Conservation (phyloP, 1,284 basidiomycete species). For the Trametes versicolor region DNA sequence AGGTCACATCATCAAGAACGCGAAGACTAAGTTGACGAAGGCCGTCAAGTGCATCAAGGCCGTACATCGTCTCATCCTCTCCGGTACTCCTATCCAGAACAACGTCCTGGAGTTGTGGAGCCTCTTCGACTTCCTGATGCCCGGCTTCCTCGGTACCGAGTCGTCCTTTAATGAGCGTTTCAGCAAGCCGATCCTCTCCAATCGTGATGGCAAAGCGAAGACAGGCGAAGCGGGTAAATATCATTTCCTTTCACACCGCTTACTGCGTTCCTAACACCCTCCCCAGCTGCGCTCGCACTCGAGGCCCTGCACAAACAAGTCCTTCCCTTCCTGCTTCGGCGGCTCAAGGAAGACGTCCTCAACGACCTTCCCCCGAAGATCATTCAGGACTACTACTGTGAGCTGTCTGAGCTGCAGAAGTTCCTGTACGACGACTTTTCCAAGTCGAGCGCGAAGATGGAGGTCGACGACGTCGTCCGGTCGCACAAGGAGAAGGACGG, state of each 20-base stretch:
- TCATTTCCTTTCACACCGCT: background rate
- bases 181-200: slow-evolving; percentile 95
- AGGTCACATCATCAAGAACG: slow-evolving; percentile 99
- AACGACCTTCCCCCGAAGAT: slow-evolving; percentile 98
- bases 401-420: slow-evolving; percentile 94
- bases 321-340: slow-evolving; percentile 95
- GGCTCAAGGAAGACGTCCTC: slow-evolving; percentile 97
- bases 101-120: slow-evolving; percentile 99
- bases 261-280: slow-evolving; percentile 2
- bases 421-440: slow-evolving; percentile 94
- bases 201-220: slow-evolving; percentile 95
- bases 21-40: slow-evolving; percentile 97
- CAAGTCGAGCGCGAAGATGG: slow-evolving; percentile 76
- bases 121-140: slow-evolving; percentile 99
- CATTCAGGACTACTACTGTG: slow-evolving; percentile 99
- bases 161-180: slow-evolving; percentile 96
- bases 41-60: slow-evolving; percentile 94
- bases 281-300: slow-evolving; percentile 86
- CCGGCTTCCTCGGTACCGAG: slow-evolving; percentile 96
- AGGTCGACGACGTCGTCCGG: slow-evolving; percentile 73
- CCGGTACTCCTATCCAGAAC: slow-evolving; percentile 99
- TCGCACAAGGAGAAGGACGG: slow-evolving; percentile 52
- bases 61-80: slow-evolving; percentile 93
- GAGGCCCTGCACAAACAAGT: slow-evolving; percentile 99
- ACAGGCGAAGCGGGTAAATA: slow-evolving; percentile 90